Percentiles rank a stretch among this genome's conserved stretches.
phyloP scores from a whole-genome alignment of 139 green algal genomes.

The Auxenochlorella protothecoides region DNA sequence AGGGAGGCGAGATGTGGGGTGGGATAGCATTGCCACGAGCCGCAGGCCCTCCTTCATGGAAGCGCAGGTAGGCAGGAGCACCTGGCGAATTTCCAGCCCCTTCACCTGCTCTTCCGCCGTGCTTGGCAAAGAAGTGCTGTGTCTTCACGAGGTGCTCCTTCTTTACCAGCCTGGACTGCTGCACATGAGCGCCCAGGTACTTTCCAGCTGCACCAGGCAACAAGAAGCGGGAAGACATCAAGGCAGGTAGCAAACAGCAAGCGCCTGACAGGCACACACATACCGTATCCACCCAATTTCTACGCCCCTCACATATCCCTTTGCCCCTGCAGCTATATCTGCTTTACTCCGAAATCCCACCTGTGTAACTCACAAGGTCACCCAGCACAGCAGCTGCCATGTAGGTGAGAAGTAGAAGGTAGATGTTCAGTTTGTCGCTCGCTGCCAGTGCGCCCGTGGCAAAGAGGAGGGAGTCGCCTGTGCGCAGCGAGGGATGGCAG shows the following conservation, averaged over 20 bases:
- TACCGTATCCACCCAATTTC: too few species aligned
- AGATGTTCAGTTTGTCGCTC: conserved; percentile 56
- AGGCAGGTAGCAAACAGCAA: too few species aligned
- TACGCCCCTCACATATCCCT: not conserved
- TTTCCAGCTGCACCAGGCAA: conserved; percentile 11
- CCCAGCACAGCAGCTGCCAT: conserved; percentile 68
- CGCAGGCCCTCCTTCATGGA: not conserved
- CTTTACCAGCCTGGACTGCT: conserved; percentile 46
- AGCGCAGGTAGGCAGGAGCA: not conserved
- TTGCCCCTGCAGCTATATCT: not conserved
- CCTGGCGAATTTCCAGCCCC: not conserved
- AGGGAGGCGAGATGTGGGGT: not conserved
- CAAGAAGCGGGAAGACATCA: not conserved
- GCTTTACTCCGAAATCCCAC: conserved; percentile 14
- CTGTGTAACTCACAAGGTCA: conserved; percentile 83
- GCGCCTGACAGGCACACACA: too few species aligned
- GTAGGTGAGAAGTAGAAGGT: conserved; percentile 47
- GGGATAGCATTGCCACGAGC: not conserved
- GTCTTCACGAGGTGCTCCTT: conserved; percentile 69
- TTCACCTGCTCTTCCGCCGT: conserved; percentile 64
- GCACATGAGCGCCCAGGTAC: conserved; percentile 28
- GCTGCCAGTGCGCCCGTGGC: conserved; percentile 78
- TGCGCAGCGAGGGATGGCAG: too few species aligned
- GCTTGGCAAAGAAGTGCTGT: conserved; percentile 68
- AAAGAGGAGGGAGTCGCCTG: conserved; percentile 83